Evolutionary conservation across 140 eudicot genomes (phyloP), one percentile per base, ranked within the genome.

Genomic region (Oenanthe javanica): DNA sequence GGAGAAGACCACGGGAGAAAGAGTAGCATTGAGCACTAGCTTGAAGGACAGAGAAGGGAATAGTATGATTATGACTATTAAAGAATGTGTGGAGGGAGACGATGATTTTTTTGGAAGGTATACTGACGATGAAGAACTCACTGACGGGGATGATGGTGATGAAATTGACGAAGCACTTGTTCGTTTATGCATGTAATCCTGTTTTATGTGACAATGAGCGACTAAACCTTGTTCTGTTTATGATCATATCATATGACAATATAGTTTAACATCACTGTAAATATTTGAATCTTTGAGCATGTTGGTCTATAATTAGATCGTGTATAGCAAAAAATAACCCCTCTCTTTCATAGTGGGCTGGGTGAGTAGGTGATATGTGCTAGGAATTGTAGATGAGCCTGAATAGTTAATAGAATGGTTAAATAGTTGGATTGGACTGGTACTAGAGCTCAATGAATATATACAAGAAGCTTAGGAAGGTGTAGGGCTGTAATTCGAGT

Each of bases 21-120:
- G 93, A 8, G 93, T 93, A 77, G 98, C 93, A 0, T 80, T 93
- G 87, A 88, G 86, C 87, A 95, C 99, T 5, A 97, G 96, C 82
- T 86, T 90, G 83, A 94, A 92, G 85, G 96, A 88, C 80, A 79
- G 59, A 2, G 81, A 38, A 40, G 88, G 72, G 19, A 82, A 46
- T 36, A 79, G 45, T 25, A 84, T 84, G 83, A 80, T 52, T 73
- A 85, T 86, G 89, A 70, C 47, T 76, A 90, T 84, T 45, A 96
- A 91, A 6, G 94, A 85, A 48, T 93, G 88, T 0, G 89, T 83
- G 1, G 97, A 87, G 1, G 87, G 81, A 2, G 95, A 82, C 0
- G 69, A 84, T 1, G 96, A 87, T 0, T 89, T 77, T 0, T 77
- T 50, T 42, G 90, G 76, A 69, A 76, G 81, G 84, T 83, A 75